Base-by-base conservation (phyloP, 2,329 filamentous ascomycete species). In the Ramularia endophylla region DNA sequence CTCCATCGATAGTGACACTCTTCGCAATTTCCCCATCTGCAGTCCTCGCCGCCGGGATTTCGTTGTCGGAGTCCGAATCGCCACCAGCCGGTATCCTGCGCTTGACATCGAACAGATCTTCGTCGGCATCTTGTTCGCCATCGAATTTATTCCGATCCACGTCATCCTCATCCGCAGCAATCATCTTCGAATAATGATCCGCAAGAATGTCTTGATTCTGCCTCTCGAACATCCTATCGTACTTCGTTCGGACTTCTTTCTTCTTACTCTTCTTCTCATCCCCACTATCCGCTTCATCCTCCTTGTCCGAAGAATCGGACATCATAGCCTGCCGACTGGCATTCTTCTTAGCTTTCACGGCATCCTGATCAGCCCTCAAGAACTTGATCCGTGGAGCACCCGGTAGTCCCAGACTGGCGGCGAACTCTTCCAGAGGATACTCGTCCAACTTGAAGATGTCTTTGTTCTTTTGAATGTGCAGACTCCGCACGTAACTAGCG, bases 181-280 rank as follows among this genome's bases (percentile, higher is more conserved):
- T 81, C 49, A 98, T 75, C 59, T 90, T 95, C 45, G 80, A 79
- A 70, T 95, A 97, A 66, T 98, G 92, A 41, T 83, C 81, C n/a
- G 90, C 89, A 50, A 98, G 68, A 22, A 98, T 85, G 60, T 95
- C 89, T 65, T 97, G 90, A 65, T 98, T 98, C 55, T 84, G 85
- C 46, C 92, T 77, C 70, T 95, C 90, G 65, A 97, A 95, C 92
- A 98, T 97, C 54, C 87, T 83, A 65, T 98, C 88, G 62, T 94
- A 94, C 65, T 95, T 97, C 22, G 94, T 98, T 47, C 88, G 79
- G 13, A 95, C 86, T 54, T 81, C 77, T 8, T 74, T 82, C 66
- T 81, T 80, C 46, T 71, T 67, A 28, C 62, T 69, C 43, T 68
- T 69, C 15, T 69, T 71, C 3, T 64, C 69, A 8, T 71, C 71